Percentiles rank a stretch among this genome's conserved stretches.
Evolutionary conservation across 805 yeast species (phyloP).

Genomic region (Candida chilensis): DNA sequence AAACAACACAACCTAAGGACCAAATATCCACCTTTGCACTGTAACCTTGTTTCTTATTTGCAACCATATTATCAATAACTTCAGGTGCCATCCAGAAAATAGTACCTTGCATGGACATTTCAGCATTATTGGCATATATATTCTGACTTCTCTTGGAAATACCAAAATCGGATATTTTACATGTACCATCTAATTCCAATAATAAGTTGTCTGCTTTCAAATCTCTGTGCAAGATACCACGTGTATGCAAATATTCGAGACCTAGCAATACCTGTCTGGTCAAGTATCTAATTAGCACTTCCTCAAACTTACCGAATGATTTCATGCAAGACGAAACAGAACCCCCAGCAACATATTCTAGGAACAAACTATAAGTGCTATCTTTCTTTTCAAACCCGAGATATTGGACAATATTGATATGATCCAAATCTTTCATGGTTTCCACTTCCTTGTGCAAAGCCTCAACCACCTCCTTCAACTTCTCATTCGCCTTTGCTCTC

Average conservation of each 20-base stretch:
- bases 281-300: constrained; percentile 59
- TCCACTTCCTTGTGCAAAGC: constrained; percentile 88
- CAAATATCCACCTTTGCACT: constrained; percentile 97
- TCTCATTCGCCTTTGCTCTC: constrained; percentile 28
- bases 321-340: constrained; percentile 83
- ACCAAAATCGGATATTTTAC: constrained; percentile 95
- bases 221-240: constrained; percentile 88
- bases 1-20: constrained; percentile 95
- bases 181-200: constrained; percentile 84
- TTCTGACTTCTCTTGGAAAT: constrained; percentile 82
- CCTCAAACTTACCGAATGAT: constrained; percentile 80
- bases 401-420: constrained; percentile 90
- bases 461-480: constrained; percentile 56
- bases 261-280: constrained; percentile 80
- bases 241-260: constrained; percentile 75
- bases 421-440: constrained; percentile 89
- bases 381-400: constrained; percentile 81
- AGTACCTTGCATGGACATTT: constrained; percentile 98
- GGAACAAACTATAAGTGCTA: constrained; percentile 72
- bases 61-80: constrained; percentile 77
- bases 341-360: constrained; percentile 98
- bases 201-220: constrained; percentile 89
- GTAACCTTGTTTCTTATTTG: constrained; percentile 76
- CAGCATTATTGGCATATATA: constrained; percentile 84
- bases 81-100: constrained; percentile 99